Evolutionary conservation across 1,284 basidiomycete species (phyloP).

Genomic region (Cryptococcus sp.): DNA sequence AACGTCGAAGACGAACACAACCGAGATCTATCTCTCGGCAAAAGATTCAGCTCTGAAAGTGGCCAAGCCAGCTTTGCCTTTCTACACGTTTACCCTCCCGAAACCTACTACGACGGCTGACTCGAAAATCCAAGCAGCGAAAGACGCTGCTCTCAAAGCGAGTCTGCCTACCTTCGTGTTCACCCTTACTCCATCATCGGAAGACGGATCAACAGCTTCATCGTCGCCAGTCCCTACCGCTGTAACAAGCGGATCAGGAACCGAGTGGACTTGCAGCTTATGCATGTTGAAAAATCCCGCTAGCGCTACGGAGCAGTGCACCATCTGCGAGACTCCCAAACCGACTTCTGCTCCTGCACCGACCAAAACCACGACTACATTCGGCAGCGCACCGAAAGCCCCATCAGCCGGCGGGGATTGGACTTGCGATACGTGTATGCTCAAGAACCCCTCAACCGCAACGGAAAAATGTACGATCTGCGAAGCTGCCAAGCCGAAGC

Average conservation of each 20-base stretch:
- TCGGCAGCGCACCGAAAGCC: slow-evolving; percentile 3
- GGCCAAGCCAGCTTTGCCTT: slow-evolving; percentile 27
- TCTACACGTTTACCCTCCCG: slow-evolving; percentile 23
- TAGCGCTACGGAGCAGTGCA: slow-evolving; percentile 56
- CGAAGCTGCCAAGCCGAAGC: slow-evolving; percentile 51
- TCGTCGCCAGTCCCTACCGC: neutral
- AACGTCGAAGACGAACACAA: slow-evolving; percentile 8
- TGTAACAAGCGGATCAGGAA: slow-evolving; percentile 12
- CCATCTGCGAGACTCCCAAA: slow-evolving; percentile 57
- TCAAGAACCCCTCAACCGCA: slow-evolving; percentile 57
- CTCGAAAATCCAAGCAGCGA: neutral
- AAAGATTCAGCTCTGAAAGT: slow-evolving; percentile 43
- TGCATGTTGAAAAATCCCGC: slow-evolving; percentile 57
- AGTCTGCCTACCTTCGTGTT: slow-evolving; percentile 15
- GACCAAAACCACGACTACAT: neutral
- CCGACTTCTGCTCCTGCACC: slow-evolving; percentile 17
- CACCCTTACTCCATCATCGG: slow-evolving; percentile 6
- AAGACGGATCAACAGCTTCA: neutral
- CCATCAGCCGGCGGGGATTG: slow-evolving; percentile 39
- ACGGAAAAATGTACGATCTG: slow-evolving; percentile 60
- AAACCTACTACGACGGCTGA: slow-evolving; percentile 6
- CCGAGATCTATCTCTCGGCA: slow-evolving; percentile 34
- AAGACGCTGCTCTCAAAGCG: slow-evolving; percentile 16
- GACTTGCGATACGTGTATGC: slow-evolving; percentile 58
- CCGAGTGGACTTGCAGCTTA: slow-evolving; percentile 50